A percentile compares a stretch with the other conserved stretches of the same genome.
phyloP scores from a whole-genome alignment of 495 filamentous ascomycete genomes.

The Sporormia fimetaria region DNA sequence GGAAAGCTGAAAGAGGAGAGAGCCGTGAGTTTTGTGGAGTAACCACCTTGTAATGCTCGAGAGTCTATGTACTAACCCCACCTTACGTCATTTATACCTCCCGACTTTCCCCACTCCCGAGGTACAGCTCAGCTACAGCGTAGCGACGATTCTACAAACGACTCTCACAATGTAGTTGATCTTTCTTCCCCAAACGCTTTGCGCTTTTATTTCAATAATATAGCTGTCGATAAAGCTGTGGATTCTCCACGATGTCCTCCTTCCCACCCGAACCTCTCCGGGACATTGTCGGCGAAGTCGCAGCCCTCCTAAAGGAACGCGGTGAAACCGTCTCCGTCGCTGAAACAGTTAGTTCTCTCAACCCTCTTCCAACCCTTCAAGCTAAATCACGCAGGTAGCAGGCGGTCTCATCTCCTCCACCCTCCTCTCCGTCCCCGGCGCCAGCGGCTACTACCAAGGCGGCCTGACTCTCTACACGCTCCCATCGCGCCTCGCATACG shows the following conservation, averaged over 20 bases:
- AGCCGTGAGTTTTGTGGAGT: no score
- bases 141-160: no score
- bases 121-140: no score
- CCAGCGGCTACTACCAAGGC: constrained; percentile 46
- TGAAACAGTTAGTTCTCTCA: constrained; percentile 40
- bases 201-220: no score
- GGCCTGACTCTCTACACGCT: constrained; percentile 54
- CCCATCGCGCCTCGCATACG: constrained; percentile 46
- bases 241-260: constrained; percentile 9
- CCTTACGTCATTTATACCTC: no score
- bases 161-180: no score
- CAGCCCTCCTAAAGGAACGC: constrained; percentile 40
- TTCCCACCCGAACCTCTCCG: constrained; percentile 43
- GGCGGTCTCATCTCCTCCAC: constrained; percentile 50
- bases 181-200: no score
- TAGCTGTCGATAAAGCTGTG: no score
- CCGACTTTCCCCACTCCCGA: no score
- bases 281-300: constrained; percentile 40
- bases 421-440: constrained; percentile 45
- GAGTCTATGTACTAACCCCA: no score
- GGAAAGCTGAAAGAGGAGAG: no score
- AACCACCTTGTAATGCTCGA: no score
- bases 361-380: constrained; percentile 1
- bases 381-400: constrained; percentile 36
- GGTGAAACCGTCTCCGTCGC: constrained; percentile 47